Percentiles rank a stretch among this genome's conserved stretches.
Evolutionary conservation across 2,329 filamentous ascomycete genomes (phyloP).

Genomic region (Aspergillus sojae): DNA sequence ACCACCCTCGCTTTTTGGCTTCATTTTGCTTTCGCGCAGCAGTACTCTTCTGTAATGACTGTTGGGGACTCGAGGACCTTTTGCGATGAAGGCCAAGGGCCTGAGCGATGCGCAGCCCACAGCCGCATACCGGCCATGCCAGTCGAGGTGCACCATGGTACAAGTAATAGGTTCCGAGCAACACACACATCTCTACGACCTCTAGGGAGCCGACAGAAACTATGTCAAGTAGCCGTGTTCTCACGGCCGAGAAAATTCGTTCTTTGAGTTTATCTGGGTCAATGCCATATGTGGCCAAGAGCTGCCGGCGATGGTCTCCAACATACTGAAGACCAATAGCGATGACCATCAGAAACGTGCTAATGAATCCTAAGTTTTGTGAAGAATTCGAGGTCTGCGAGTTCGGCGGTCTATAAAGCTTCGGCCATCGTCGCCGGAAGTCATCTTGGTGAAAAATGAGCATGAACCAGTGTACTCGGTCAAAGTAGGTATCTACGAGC

Average conservation of each 20-base stretch:
- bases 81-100: conserved; percentile 37
- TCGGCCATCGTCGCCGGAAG: conserved; percentile 28
- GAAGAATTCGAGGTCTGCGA: not conserved
- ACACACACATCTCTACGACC: conserved; percentile 37
- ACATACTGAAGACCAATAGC: conserved; percentile 28
- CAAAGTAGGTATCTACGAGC: conserved; percentile 42
- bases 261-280: conserved; percentile 12
- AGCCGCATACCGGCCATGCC: conserved; percentile 45
- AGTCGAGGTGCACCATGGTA: conserved; percentile 40
- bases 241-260: conserved; percentile 19
- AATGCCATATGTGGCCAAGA: conserved; percentile 10
- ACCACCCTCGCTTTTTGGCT: conserved; percentile 43
- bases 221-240: conserved; percentile 26
- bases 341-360: conserved; percentile 27
- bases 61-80: not conserved
- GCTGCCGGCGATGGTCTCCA: conserved; percentile 13
- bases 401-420: conserved; percentile 12
- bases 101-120: conserved; percentile 39
- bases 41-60: not conserved
- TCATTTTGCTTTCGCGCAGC: conserved; percentile 20
- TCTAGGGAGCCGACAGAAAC: conserved; percentile 30
- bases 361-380: conserved; percentile 17
- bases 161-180: conserved; percentile 43
- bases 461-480: conserved; percentile 45
- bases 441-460: conserved; percentile 40